Evolutionary conservation across 805 yeast genomes (phyloP), one percentile per base, ranked within the genome.

Genomic region (Metschnikowia lachancei): DNA sequence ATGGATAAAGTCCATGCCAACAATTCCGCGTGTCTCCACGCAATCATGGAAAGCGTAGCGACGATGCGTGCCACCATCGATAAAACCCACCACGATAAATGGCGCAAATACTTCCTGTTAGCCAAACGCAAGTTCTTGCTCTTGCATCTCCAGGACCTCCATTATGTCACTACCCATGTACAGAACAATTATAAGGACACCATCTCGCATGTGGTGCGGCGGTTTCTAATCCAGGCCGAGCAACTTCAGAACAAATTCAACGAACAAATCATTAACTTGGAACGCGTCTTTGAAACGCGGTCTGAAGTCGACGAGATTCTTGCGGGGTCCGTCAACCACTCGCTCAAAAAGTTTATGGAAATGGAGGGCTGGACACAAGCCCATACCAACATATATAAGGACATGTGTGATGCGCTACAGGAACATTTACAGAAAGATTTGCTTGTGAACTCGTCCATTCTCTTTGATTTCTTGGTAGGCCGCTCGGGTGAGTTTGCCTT

Each of bases 221-320:
- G 45, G 9, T 43, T 51, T 29, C 32, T 43, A 30, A 39, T 47
- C 13, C 54, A 47, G 38, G 50, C 48, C 38, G 64, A 58, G 41
- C 69, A 70, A 47, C 51, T 76, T 8, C 43, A 64, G 1, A 53
- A 60, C 6, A 76, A 71, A 45, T 51, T 77, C 6, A 59, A 64
- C 2, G 35, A 47, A 2, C 82, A 82, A 51, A 74, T 84, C n/a
- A 59, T 60, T 6, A 77, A 76, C 18, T 58, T 83, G 43, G 87
- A 84, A 54, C 40, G 53, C 0, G 72, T 76, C 43, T 82, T 78
- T 52, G 67, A 69, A 32, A 58, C 69, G 30, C 74, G 76, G 2
- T 68, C 70, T 7, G 85, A 82, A 38, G 57, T 81, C 4, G 87
- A 83, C 52, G 62, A 70, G 31, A 75, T 81, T 4, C 56, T 80